Conservation (phyloP, 2,329 filamentous ascomycete species). For the Pseudogymnoascus sp. region DNA sequence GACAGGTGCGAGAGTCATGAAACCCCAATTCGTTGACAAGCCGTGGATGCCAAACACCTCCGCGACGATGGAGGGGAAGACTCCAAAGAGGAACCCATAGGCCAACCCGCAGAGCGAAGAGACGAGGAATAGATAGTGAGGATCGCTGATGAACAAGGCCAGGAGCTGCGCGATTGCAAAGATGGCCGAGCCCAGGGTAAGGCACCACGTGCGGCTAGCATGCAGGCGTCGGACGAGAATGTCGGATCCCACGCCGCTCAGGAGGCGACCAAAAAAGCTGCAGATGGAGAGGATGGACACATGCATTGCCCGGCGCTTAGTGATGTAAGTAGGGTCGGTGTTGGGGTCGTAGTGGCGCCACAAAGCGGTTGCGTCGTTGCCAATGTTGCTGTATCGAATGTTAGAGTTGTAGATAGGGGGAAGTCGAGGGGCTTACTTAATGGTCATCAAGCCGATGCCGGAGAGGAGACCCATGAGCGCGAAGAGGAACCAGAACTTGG, state of each 20-base stretch:
- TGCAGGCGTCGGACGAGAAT: conserved; percentile 73
- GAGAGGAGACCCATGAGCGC: conserved; percentile 81
- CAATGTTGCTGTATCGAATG: conserved; percentile 67
- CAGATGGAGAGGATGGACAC: conserved; percentile 88
- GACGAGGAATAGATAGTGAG: conserved; percentile 66
- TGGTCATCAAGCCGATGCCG: conserved; percentile 94
- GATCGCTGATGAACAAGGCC: conserved; percentile 68
- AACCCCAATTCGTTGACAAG: conserved; percentile 91
- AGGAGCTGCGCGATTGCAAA: conserved; percentile 74
- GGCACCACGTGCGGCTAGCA: conserved; percentile 83
- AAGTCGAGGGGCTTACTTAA: conserved; percentile 62
- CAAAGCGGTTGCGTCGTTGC: conserved; percentile 77
- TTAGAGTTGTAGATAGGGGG: neutral
- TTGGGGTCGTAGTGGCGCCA: conserved; percentile 80
- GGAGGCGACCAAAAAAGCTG: conserved; percentile 74
- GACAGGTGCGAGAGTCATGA: conserved; percentile 84
- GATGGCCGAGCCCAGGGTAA: conserved; percentile 67
- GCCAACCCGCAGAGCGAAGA: conserved; percentile 79
- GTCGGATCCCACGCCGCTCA: conserved; percentile 82
- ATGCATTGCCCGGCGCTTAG: conserved; percentile 77
- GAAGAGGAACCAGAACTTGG: conserved; percentile 90
- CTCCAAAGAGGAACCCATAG: conserved; percentile 90
- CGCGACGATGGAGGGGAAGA: conserved; percentile 81
- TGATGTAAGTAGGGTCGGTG: conserved; percentile 65
- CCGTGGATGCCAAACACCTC: conserved; percentile 88